Conservation (phyloP, 1,139 yeast species). For the Pichiaceae sp. region DNA sequence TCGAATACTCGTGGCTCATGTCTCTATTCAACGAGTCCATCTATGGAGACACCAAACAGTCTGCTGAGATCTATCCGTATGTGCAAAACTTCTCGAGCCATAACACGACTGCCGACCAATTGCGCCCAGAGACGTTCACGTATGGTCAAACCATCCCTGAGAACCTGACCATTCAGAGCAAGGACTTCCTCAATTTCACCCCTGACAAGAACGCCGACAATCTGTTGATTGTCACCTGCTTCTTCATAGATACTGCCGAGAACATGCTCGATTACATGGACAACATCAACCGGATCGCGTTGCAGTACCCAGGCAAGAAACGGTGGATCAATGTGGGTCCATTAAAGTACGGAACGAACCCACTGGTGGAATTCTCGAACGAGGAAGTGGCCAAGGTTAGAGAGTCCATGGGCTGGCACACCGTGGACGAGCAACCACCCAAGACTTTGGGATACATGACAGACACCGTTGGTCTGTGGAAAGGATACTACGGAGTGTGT, state of each 20-base stretch:
- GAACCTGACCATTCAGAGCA: constrained; percentile 43
- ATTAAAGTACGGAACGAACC: constrained; percentile 80
- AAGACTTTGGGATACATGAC: constrained; percentile 49
- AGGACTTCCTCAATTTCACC: constrained; percentile 56
- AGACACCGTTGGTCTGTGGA: constrained; percentile 60
- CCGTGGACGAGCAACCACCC: constrained; percentile 28
- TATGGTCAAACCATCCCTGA: constrained; percentile 30
- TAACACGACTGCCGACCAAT: constrained; percentile 40
- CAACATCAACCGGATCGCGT: constrained; percentile 40
- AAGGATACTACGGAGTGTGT: constrained; percentile 62
- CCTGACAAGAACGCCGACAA: constrained; percentile 17
- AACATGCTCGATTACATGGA: constrained; percentile 67
- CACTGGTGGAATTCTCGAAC: constrained; percentile 62
- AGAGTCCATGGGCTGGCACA: constrained; percentile 54
- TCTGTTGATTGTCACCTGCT: constrained; percentile 59
- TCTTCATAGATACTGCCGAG: constrained; percentile 83
- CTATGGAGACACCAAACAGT: constrained; percentile 22
- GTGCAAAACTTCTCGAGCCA: constrained; percentile 72
- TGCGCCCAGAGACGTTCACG: constrained; percentile 35
- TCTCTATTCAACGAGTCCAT: constrained; percentile 51
- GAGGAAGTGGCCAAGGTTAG: constrained; percentile 54
- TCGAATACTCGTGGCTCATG: constrained; percentile 72
- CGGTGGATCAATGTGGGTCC: constrained; percentile 84
- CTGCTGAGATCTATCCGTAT: constrained; percentile 46
- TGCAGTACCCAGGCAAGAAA: constrained; percentile 25